Percentiles rank a stretch among this genome's conserved stretches.
Conservation (phyloP, 2,329 filamentous ascomycete species). For the Macroventuria anomochaeta region DNA sequence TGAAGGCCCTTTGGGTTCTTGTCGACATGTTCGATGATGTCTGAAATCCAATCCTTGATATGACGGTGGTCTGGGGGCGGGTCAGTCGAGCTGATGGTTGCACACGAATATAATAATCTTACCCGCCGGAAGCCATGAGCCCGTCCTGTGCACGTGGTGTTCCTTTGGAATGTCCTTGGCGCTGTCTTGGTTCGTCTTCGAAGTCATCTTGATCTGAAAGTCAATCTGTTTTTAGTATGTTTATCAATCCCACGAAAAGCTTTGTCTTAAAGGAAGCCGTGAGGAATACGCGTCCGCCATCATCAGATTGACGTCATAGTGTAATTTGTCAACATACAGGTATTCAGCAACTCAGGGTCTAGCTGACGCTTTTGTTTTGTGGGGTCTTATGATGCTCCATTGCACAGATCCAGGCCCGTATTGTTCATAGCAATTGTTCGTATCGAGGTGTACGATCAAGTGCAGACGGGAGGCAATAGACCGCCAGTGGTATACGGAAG, state of each 20-base stretch:
- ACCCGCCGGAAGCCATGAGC: conserved; percentile 12
- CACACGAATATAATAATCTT: background rate
- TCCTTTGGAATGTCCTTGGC: conserved; percentile 24
- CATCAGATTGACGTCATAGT: conserved; percentile 15
- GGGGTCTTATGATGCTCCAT: background rate
- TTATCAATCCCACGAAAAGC: background rate
- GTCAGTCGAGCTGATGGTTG: background rate
- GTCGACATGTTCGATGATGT: conserved; percentile 63
- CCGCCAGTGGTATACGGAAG: background rate
- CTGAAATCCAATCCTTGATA: conserved; percentile 68
- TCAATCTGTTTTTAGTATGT: background rate
- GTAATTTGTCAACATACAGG: background rate
- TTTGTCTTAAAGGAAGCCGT: background rate
- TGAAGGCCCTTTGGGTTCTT: conserved; percentile 58
- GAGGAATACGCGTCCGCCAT: background rate
- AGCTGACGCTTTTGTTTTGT: background rate
- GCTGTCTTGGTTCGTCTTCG: conserved; percentile 21
- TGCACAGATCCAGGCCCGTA: background rate
- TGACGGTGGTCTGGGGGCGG: conserved; percentile 65
- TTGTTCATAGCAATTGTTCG: background rate
- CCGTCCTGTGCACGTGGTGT: conserved; percentile 27
- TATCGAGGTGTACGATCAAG: background rate
- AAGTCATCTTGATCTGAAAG: background rate
- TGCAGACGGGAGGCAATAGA: background rate
- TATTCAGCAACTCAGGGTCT: background rate